Evolutionary conservation across 305 asterid species (phyloP).

Genomic region (Petunia hybrid): DNA sequence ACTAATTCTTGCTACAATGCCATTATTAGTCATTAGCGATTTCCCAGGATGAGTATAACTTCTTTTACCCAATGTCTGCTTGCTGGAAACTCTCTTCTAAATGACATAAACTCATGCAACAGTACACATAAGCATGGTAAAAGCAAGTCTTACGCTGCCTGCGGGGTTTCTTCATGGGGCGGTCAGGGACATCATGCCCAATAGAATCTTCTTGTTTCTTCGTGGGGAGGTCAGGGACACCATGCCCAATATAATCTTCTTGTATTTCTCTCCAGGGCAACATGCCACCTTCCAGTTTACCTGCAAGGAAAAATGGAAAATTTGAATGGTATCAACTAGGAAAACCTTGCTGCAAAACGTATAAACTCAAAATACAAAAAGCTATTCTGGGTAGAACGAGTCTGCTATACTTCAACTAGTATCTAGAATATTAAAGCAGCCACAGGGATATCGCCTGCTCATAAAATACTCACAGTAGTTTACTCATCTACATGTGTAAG

Average conservation of each 20-base stretch:
- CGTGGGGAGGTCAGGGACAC: conserved; percentile 47
- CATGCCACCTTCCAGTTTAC: conserved; percentile 49
- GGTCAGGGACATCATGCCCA: conserved; percentile 41
- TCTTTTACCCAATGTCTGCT: background rate
- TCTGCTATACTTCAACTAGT: background rate
- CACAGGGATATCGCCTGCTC: background rate
- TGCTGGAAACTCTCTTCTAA: background rate
- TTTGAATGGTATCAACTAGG: conserved; percentile 17
- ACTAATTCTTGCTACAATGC: background rate
- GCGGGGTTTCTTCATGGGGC: conserved; percentile 54
- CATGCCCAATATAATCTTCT: conserved; percentile 40
- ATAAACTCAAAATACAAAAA: conserved; percentile 4
- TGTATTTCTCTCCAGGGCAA: conserved; percentile 46
- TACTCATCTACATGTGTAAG: background rate
- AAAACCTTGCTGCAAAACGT: background rate
- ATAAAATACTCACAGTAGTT: background rate
- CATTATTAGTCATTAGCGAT: background rate
- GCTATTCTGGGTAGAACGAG: background rate
- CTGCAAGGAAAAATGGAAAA: conserved; percentile 36
- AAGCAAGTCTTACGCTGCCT: conserved; percentile 64
- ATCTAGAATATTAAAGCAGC: background rate
- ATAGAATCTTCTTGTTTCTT: conserved; percentile 38
- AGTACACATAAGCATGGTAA: conserved; percentile 29
- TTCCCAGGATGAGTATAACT: background rate
- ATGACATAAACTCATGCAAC: conserved; percentile 17